A percentile compares a stretch with the other conserved stretches of the same genome.
Evolutionary conservation across 2,329 filamentous ascomycete genomes (phyloP).

Genomic region (Colletotrichum sp.): DNA sequence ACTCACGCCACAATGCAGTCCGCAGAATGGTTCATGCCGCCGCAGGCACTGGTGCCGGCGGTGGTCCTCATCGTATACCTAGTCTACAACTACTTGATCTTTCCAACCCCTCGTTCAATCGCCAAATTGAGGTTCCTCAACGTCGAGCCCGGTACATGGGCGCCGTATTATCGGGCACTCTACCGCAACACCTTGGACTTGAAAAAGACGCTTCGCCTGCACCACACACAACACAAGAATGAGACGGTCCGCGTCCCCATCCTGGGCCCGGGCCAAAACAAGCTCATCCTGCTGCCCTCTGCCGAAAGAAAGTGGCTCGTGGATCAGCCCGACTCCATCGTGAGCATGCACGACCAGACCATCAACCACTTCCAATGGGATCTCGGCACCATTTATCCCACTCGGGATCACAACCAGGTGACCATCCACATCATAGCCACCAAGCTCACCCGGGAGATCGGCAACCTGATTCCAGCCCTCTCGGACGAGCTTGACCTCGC

Average conservation of each 20-base stretch:
- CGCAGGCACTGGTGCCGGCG: neutral
- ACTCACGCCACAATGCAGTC: neutral
- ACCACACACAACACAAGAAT: neutral
- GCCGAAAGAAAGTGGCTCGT: neutral
- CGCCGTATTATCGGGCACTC: neutral
- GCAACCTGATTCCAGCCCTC: neutral
- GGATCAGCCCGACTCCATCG: neutral
- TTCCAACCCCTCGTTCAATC: neutral
- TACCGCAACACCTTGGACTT: neutral
- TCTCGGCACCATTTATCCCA: neutral
- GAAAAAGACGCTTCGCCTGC: neutral
- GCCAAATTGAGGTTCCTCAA: neutral
- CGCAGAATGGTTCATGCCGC: neutral
- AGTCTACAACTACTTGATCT: neutral
- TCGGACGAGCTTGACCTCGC: neutral
- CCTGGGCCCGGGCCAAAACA: neutral
- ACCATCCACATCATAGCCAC: neutral
- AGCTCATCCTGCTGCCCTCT: neutral
- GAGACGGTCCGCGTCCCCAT: neutral
- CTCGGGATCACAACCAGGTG: neutral
- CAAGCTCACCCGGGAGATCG: neutral
- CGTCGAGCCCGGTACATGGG: neutral
- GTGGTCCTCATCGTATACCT: neutral
- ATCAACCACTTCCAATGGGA: neutral
- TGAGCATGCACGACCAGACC: neutral